Evolutionary conservation across 2,329 filamentous ascomycete species (phyloP), one percentile per base, ranked within the genome.

Genomic region (Incumbomyces delicatus): DNA sequence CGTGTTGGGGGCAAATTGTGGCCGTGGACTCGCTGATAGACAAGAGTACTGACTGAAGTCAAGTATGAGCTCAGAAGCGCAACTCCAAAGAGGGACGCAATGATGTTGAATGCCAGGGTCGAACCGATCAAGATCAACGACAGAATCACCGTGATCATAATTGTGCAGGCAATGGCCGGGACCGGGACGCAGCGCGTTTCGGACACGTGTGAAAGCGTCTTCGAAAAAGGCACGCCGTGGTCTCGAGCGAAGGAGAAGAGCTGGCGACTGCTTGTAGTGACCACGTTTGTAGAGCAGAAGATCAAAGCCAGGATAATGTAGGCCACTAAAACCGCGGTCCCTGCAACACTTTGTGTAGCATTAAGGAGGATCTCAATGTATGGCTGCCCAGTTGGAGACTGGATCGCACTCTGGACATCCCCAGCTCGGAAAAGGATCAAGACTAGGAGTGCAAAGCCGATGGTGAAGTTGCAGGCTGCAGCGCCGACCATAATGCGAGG

Each of bases 341-440:
- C 60, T 16, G 58, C 60, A 7, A 61, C 57, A 2, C 60, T 58
- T 0, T 54, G 3, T 48, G 54, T 1, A 57, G 56, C n/a, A 59
- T 44, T 4, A 57, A 50, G 45, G 41, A 78, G 73, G 36, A 74
- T 68, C 34, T 73, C 68, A 53, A 71, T 64, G 55, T 72, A 66
- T 11, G 73, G 67, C 35, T 68, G 72, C 0, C 65, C 61, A 0
- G 69, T 73, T 1, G 58, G 50, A 3, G 67, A 65, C 3, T 61
- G 54, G 1, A 71, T 60, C 1, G 70, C 62, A 27, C 55, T 50
- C 2, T 61, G 53, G 2, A 65, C 51, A 4, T 59, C 59, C 10
- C 58, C 57, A 20, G 63, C 53, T 14, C 55, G 51, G 39, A 73
- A 58, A 13, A 39, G 18, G 1, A 67, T 67, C 2, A 69, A 59